Conservation (phyloP, 1,284 basidiomycete genomes). For the Meira nashicola region DNA sequence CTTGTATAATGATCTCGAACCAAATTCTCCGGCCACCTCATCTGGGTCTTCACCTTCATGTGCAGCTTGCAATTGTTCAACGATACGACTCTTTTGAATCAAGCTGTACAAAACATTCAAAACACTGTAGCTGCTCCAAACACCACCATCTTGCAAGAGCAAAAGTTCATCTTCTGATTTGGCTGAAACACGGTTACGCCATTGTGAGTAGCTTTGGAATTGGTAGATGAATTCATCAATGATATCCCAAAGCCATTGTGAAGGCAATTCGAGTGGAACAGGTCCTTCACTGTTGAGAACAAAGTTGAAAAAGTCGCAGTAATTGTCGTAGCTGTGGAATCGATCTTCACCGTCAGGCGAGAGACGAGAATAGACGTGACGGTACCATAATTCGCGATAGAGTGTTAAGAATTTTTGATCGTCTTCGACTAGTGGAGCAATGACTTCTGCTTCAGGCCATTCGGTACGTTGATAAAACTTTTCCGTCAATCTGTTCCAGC, state of each 20-base stretch:
- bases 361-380: conserved; percentile 88
- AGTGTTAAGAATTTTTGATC: conserved; percentile 72
- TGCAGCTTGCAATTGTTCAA: conserved; percentile 81
- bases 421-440: conserved; percentile 72
- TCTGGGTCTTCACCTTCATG: conserved; percentile 70
- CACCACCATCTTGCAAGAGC: conserved; percentile 47
- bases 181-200: conserved; percentile 72
- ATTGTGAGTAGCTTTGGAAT: conserved; percentile 84
- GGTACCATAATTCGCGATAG: conserved; percentile 87
- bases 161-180: conserved; percentile 79
- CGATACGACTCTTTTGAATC: conserved; percentile 92
- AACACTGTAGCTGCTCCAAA: conserved; percentile 96
- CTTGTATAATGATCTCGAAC: conserved; percentile 80
- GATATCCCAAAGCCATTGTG: conserved; percentile 99
- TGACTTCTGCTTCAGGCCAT: conserved; percentile 95
- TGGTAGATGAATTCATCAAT: conserved; percentile 99
- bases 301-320: conserved; percentile 96
- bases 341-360: conserved; percentile 94
- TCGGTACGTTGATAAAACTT: conserved; percentile 90
- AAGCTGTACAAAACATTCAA: conserved; percentile 96
- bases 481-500: conserved; percentile 93
- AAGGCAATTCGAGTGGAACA: conserved; percentile 82
- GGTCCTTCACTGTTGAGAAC: conserved; percentile 85
- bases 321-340: conserved; percentile 97
- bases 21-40: conserved; percentile 85